phyloP scores from a whole-genome alignment of 495 filamentous ascomycete species.

The Penicillium daleae region DNA sequence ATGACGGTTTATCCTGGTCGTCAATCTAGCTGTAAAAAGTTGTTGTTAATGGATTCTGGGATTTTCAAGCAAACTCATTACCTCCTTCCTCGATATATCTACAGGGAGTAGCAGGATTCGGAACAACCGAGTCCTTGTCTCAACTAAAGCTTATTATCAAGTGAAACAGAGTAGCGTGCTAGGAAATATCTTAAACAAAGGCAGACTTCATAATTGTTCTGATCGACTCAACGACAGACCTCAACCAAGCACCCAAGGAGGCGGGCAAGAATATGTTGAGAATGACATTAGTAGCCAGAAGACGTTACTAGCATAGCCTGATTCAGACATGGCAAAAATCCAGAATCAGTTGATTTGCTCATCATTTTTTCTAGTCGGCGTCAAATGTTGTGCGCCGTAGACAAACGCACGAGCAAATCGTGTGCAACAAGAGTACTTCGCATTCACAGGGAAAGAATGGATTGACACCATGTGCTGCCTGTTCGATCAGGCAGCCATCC shows the following conservation, averaged over 20 bases:
- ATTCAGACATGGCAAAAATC: no score
- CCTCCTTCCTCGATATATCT: no score
- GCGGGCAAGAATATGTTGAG: neutral
- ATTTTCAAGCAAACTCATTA: neutral
- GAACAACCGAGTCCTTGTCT: neutral
- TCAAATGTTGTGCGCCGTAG: no score
- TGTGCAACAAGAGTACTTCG: no score
- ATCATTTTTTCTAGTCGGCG: no score
- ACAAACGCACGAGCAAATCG: no score
- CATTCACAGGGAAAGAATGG: no score
- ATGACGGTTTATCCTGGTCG: no score
- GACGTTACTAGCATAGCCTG: no score
- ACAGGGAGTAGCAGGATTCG: neutral
- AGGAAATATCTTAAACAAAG: neutral
- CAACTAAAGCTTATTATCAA: constrained; percentile 1
- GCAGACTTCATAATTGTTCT: neutral
- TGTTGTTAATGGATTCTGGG: neutral
- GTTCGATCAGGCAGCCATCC: neutral
- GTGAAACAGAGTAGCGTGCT: neutral
- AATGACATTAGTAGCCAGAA: neutral
- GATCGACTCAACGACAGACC: neutral
- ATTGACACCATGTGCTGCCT: neutral
- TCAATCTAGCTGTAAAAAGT: neutral
- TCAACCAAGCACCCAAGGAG: neutral
- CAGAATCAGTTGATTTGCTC: no score